These are phyloP conservation scores for Scheffersomyces parashehatae DNA, from an alignment of 1,139 yeast genomes.

Conservation along the genomic window DNA sequence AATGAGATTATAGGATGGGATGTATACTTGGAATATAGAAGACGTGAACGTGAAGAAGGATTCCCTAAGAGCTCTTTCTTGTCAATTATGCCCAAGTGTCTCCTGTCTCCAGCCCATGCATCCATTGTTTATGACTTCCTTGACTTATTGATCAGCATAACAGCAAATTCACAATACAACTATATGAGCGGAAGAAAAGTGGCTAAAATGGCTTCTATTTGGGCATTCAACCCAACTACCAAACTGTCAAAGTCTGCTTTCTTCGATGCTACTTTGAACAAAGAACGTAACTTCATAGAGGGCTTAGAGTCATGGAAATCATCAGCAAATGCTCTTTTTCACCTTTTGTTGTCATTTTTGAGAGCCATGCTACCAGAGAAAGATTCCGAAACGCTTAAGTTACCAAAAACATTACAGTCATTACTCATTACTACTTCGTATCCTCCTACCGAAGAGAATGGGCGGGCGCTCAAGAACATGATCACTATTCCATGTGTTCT, in stretches of 20 bases:
- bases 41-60: conserved; percentile 62
- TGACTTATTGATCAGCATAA: conserved; percentile 75
- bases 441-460: conserved; percentile 54
- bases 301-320: conserved; percentile 80
- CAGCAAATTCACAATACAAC: conserved; percentile 80
- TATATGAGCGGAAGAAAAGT: conserved; percentile 79
- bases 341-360: conserved; percentile 71
- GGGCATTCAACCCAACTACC: conserved; percentile 69
- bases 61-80: conserved; percentile 74
- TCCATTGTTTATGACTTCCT: conserved; percentile 85
- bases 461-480: conserved; percentile 32
- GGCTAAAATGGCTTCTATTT: conserved; percentile 78
- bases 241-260: conserved; percentile 28
- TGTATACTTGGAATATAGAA: conserved; percentile 68
- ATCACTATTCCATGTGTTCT: conserved; percentile 62
- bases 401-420: conserved; percentile 66
- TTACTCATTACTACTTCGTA: conserved; percentile 62
- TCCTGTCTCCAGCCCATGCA: conserved; percentile 84
- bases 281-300: conserved; percentile 55
- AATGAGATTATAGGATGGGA: conserved; percentile 86
- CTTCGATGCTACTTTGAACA: conserved; percentile 41
- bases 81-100: conserved; percentile 79
- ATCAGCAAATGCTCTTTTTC: conserved; percentile 85
- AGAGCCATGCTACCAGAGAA: conserved; percentile 77
- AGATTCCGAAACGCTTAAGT: conserved; percentile 52